phyloP scores from a whole-genome alignment of 164 flowering plant genomes.

The Macadamia integrifolia region DNA sequence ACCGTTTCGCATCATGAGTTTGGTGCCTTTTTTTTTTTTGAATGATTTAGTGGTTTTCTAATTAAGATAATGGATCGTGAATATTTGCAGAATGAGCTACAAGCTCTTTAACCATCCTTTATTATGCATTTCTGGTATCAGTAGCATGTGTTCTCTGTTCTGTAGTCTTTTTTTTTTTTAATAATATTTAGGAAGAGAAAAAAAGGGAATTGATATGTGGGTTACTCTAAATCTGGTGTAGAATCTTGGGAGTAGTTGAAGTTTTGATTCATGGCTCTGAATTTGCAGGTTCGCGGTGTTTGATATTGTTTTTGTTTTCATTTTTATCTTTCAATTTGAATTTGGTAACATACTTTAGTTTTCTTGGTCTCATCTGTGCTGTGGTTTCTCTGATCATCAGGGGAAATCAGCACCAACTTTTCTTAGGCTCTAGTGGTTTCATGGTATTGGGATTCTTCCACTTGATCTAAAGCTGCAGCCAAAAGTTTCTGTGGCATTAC shows the following conservation, averaged over 20 bases:
- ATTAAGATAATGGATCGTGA: conserved; percentile 9
- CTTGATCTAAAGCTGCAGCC: neutral
- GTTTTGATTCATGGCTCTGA: conserved; percentile 14
- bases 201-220: conserved; percentile 6
- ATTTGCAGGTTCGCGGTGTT: neutral
- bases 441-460: neutral
- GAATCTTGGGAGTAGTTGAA: conserved; percentile 7
- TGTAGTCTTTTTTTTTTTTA: neutral
- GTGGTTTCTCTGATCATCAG: neutral
- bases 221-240: neutral
- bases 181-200: no score
- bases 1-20: conserved; percentile 11
- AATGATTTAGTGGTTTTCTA: neutral
- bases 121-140: neutral
- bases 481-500: neutral
- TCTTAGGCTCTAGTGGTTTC: neutral
- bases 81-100: conserved; percentile 1
- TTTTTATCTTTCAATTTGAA: neutral
- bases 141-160: neutral
- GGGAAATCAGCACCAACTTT: neutral
- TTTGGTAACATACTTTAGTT: neutral
- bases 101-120: neutral
- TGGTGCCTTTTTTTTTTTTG: conserved; percentile 2
- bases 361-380: neutral
- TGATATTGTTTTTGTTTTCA: conserved; percentile 1